Evolutionary conservation across 805 yeast genomes (phyloP).

Genomic region (Helenozyma rhizophorensis): DNA sequence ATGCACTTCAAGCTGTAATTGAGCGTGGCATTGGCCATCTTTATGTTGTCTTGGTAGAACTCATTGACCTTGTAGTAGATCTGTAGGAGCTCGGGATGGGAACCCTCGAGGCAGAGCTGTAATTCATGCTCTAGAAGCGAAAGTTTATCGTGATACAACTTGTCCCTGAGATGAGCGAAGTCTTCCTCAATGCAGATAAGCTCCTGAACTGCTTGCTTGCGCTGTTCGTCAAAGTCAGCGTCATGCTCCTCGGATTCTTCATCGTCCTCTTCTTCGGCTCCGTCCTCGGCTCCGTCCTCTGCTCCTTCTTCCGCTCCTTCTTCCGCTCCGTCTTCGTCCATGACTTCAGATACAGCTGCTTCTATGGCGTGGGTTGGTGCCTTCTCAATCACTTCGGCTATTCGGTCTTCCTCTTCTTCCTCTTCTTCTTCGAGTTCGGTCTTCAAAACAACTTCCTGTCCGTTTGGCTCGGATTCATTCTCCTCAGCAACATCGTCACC

Average conservation of each 20-base stretch:
- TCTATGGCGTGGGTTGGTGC: background rate
- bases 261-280: background rate
- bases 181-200: constrained; percentile 78
- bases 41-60: constrained; percentile 67
- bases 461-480: too few species aligned
- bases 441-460: too few species aligned
- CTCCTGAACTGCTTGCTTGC: constrained; percentile 64
- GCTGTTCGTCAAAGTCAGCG: constrained; percentile 31
- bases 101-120: constrained; percentile 79
- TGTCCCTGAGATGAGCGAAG: constrained; percentile 83
- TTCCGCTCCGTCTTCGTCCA: constrained; percentile 6
- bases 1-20: constrained; percentile 71
- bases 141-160: constrained; percentile 78
- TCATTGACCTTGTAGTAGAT: constrained; percentile 68
- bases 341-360: background rate
- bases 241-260: constrained; percentile 4
- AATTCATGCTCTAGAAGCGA: constrained; percentile 74
- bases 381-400: constrained; percentile 1
- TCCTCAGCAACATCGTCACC: too few species aligned
- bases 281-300: constrained; percentile 10
- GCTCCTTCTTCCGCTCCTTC: constrained; percentile 17
- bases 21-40: constrained; percentile 36
- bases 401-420: constrained; percentile 11
- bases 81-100: constrained; percentile 83
- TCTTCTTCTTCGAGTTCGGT: constrained; percentile 18